phyloP scores from a whole-genome alignment of 176 grass and related monocot species.

The maize (Zea mays) region DNA sequence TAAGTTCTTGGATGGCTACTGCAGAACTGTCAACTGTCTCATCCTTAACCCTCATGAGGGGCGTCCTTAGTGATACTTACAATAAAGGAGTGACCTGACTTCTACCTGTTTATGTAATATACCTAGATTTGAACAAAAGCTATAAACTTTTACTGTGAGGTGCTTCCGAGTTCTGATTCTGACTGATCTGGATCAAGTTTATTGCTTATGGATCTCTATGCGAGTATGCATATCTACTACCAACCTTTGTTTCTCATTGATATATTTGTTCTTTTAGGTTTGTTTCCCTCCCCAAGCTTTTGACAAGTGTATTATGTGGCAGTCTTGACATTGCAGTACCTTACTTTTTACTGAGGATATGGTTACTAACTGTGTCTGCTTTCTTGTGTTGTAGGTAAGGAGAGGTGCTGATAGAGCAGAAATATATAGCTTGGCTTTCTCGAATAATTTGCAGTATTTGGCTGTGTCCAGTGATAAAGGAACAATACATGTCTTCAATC shows the following conservation, averaged over 20 bases:
- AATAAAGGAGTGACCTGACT: not conserved
- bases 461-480: constrained; percentile 97
- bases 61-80: not conserved
- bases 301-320: not conserved
- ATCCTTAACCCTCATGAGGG: not conserved
- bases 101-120: not conserved
- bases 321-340: not conserved
- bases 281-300: not conserved
- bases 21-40: not conserved
- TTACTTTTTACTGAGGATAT: not conserved
- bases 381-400: constrained; percentile 62
- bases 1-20: not conserved
- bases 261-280: not conserved
- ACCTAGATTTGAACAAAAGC: not conserved
- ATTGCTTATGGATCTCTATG: not conserved
- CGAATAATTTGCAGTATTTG: constrained; percentile 83
- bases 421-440: constrained; percentile 99
- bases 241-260: not conserved
- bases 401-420: constrained; percentile 99
- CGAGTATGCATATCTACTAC: not conserved
- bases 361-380: not conserved
- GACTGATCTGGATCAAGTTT: not conserved
- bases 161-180: not conserved
- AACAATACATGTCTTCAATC: constrained; percentile 93
- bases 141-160: not conserved